phyloP scores from a whole-genome alignment of 768 basidiomycete genomes.

The Dioszegia crocea region DNA sequence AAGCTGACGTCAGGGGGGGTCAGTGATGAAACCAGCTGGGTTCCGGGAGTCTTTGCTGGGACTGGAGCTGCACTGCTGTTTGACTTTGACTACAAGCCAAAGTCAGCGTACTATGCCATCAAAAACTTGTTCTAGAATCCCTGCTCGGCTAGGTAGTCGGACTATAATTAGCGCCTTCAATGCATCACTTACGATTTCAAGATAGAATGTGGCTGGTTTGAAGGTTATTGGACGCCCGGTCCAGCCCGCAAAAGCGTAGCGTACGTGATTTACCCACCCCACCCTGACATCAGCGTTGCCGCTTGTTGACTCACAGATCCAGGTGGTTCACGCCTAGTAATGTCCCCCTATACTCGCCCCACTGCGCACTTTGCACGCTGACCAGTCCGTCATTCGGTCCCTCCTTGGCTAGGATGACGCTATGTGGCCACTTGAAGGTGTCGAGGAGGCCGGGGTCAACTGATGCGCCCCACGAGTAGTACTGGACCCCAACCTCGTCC shows the following conservation, averaged over 20 bases:
- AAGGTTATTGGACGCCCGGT: constrained; percentile 86
- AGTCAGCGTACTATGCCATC: constrained; percentile 21
- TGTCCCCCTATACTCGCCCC: constrained; percentile 96
- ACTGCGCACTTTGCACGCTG: constrained; percentile 76
- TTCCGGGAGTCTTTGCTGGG: constrained; percentile 37
- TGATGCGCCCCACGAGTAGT: constrained; percentile 92
- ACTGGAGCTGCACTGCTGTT: constrained; percentile 23
- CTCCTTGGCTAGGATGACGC: constrained; percentile 76
- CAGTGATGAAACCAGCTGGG: constrained; percentile 28
- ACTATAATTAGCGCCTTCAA: constrained; percentile 12
- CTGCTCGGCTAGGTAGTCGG: constrained; percentile 46
- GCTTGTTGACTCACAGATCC: constrained; percentile 37
- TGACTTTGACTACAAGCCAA: constrained; percentile 29
- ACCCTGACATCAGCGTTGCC: constrained; percentile 49
- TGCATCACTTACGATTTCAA: constrained; percentile 56
- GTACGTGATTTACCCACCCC: constrained; percentile 85
- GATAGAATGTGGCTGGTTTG: constrained; percentile 85
- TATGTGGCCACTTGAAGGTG: constrained; percentile 73
- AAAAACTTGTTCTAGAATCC: constrained; percentile 29
- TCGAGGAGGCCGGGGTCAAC: constrained; percentile 87
- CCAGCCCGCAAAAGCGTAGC: constrained; percentile 84
- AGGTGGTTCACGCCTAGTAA: constrained; percentile 85
- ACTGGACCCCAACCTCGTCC: constrained; percentile 70
- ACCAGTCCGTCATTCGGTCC: constrained; percentile 95
- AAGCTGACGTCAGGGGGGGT: constrained; percentile 21